Evolutionary conservation across 2,329 filamentous ascomycete species (phyloP).

Genomic region (Microdochium bolleyi): DNA sequence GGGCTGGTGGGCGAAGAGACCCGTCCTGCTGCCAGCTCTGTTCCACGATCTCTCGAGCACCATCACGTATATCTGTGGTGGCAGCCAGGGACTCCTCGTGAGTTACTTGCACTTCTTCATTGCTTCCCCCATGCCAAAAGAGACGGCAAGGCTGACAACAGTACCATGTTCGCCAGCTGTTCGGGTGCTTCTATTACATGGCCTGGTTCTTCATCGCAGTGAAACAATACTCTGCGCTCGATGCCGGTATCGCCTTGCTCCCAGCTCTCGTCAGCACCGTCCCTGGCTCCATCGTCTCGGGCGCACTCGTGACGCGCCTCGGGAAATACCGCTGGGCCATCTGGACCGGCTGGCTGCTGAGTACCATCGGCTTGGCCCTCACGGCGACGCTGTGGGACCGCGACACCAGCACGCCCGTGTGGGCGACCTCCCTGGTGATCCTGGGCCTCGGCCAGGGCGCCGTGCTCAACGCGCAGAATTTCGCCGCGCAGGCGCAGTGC

Average conservation of each 20-base stretch:
- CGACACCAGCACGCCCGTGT: constrained; percentile 1
- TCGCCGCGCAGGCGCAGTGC: constrained; percentile 11
- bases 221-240: constrained; percentile 6
- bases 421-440: constrained; percentile 5
- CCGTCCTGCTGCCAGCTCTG: constrained; percentile 20
- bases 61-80: constrained; percentile 19
- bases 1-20: constrained; percentile 16
- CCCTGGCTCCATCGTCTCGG: constrained; percentile 7
- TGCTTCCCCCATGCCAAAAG: too few species aligned
- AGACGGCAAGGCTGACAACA: too few species aligned
- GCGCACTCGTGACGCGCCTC: constrained; percentile 6
- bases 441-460: constrained; percentile 9
- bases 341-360: constrained; percentile 9
- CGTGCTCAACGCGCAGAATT: constrained; percentile 9
- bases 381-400: constrained; percentile 6
- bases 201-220: constrained; percentile 12
- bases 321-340: constrained; percentile 9
- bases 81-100: constrained; percentile 24
- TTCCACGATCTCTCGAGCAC: constrained; percentile 19
- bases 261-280: constrained; percentile 8
- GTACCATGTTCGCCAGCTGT: too few species aligned
- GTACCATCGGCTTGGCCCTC: constrained; percentile 3
- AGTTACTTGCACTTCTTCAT: constrained; percentile 3
- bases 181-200: constrained; percentile 5
- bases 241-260: constrained; percentile 10